Conservation (phyloP, 1,284 basidiomycete species). For the Trichosporon coremiiforme region DNA sequence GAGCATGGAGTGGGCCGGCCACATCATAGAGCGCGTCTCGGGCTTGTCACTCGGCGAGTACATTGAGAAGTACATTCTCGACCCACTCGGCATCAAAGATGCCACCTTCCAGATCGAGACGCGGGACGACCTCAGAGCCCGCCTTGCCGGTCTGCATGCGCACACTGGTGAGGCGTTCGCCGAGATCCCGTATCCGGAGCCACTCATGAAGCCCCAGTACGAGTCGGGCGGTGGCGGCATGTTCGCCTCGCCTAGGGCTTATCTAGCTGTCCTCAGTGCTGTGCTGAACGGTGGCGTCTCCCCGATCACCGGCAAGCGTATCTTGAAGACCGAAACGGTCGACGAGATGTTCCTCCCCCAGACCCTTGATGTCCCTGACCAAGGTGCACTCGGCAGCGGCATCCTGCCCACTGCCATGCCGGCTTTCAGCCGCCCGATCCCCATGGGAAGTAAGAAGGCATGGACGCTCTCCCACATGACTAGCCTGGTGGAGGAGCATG, state of each 20-base stretch:
- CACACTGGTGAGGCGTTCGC: neutral
- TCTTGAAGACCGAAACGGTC: constrained; percentile 32
- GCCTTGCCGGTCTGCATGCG: constrained; percentile 29
- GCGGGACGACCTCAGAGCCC: constrained; percentile 28
- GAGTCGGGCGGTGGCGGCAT: constrained; percentile 33
- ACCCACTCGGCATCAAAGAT: constrained; percentile 33
- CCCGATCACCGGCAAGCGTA: constrained; percentile 24
- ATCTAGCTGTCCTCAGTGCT: constrained; percentile 29
- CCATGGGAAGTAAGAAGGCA: constrained; percentile 25
- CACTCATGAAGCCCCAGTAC: neutral
- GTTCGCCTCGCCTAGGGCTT: constrained; percentile 30
- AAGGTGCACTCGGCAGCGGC: constrained; percentile 28
- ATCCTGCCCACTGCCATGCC: constrained; percentile 10
- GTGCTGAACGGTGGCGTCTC: constrained; percentile 32
- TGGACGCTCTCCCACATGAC: constrained; percentile 36
- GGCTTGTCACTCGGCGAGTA: neutral
- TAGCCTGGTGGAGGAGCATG: constrained; percentile 34
- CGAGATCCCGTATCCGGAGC: constrained; percentile 13
- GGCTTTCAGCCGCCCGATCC: constrained; percentile 9
- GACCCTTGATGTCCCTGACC: constrained; percentile 28
- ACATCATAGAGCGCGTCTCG: constrained; percentile 3
- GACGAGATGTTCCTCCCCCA: constrained; percentile 34
- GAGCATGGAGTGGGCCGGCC: constrained; percentile 21
- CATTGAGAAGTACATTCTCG: constrained; percentile 29
- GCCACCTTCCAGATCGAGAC: constrained; percentile 26